Conservation (phyloP, 208 protist species). For the Naegleria lovaniensis region DNA sequence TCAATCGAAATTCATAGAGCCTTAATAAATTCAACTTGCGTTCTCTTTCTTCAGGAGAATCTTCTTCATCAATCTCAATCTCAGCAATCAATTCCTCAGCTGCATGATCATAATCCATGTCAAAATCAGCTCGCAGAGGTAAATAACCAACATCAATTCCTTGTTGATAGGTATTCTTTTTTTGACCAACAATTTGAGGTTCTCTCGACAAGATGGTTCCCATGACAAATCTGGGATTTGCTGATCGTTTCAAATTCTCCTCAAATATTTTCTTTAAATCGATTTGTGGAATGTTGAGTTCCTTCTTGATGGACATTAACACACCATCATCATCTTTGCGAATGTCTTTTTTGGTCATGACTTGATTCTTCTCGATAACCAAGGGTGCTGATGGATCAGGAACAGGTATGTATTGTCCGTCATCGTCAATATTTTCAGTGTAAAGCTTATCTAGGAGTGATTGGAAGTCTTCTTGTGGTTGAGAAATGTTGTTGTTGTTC, state of each 20-base stretch:
- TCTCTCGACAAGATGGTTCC: background rate
- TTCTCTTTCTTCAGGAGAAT: slow-evolving; percentile 4
- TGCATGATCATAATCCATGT: slow-evolving; percentile 11
- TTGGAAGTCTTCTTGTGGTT: background rate
- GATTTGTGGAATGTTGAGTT: background rate
- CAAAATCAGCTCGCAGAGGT: slow-evolving; percentile 19
- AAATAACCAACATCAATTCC: slow-evolving; percentile 21
- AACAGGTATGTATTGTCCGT: background rate
- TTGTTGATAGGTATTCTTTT: background rate
- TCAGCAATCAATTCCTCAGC: slow-evolving; percentile 16
- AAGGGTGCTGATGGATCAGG: background rate
- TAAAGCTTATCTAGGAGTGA: too few relatives aligned
- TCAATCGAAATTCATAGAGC: slow-evolving; percentile 1
- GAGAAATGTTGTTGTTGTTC: too few relatives aligned
- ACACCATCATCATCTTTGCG: slow-evolving; percentile 13
- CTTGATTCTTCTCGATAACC: background rate
- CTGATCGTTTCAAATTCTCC: background rate
- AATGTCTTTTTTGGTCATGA: background rate
- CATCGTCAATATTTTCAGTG: background rate
- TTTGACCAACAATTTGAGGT: background rate
- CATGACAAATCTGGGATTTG: background rate
- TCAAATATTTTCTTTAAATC: background rate
- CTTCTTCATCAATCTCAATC: background rate
- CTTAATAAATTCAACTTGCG: slow-evolving; percentile 1
- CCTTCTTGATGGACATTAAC: background rate